Percentiles rank a stretch among this genome's conserved stretches.
Conservation (phyloP, 345 rosid genomes). For the Acer campestre region DNA sequence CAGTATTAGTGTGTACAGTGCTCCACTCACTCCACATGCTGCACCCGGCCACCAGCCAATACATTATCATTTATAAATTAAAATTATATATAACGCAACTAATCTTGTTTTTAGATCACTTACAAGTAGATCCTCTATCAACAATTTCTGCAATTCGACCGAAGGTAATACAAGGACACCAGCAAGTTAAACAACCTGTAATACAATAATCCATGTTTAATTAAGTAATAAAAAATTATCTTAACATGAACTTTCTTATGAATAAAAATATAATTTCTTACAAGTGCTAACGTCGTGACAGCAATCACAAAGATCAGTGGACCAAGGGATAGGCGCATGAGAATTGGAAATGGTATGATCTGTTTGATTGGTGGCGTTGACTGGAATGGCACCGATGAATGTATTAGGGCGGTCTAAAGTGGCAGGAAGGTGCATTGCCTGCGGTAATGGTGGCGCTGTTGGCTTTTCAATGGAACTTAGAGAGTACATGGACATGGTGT, state of each 20-base stretch:
- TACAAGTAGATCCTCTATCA: slow-evolving; percentile 57
- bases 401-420: neutral
- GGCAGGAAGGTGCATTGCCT: neutral
- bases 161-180: slow-evolving; percentile 72
- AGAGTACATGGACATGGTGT: slow-evolving; percentile 17
- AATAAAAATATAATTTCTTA: neutral
- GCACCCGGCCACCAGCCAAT: slow-evolving; percentile 2
- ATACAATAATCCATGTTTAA: neutral
- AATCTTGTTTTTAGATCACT: slow-evolving; percentile 13
- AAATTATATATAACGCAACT: neutral
- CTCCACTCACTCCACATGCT: slow-evolving; percentile 62
- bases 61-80: no score
- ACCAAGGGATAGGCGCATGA: slow-evolving; percentile 36
- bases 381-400: neutral
- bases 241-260: no score
- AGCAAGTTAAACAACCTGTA: slow-evolving; percentile 61
- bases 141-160: slow-evolving; percentile 72
- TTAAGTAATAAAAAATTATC: neutral
- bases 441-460: slow-evolving; percentile 32
- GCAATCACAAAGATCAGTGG: slow-evolving; percentile 55
- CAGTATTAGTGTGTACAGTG: slow-evolving; percentile 37
- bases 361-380: slow-evolving; percentile 1
- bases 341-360: neutral
- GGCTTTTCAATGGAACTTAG: slow-evolving; percentile 19
- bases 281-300: slow-evolving; percentile 46